A percentile compares a stretch with the other conserved stretches of the same genome.
Evolutionary conservation across 1,284 basidiomycete species (phyloP).

Genomic region (Leccinum discolor): DNA sequence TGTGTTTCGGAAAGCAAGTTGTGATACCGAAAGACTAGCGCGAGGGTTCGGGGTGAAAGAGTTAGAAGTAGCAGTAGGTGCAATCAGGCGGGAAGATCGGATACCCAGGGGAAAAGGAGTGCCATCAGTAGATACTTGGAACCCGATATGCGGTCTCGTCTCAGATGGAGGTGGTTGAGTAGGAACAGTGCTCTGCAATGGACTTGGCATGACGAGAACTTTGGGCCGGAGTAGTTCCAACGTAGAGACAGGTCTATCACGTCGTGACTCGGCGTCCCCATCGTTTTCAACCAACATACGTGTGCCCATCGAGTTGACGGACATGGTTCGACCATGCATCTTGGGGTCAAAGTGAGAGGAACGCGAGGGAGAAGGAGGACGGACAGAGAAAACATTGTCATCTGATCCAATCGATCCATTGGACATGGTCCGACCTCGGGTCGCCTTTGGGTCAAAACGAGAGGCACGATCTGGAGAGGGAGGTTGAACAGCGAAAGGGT

Average conservation of each 20-base stretch:
- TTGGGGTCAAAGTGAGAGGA: constrained; percentile 78
- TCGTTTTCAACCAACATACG: constrained; percentile 63
- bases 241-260: constrained; percentile 62
- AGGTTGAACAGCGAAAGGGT: constrained; percentile 29
- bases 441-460: constrained; percentile 41
- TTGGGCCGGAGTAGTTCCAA: constrained; percentile 79
- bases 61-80: constrained; percentile 54
- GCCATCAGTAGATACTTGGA: constrained; percentile 63
- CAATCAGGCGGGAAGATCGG: constrained; percentile 48
- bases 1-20: constrained; percentile 79
- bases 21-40: constrained; percentile 69
- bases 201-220: constrained; percentile 84
- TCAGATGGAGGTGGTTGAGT: constrained; percentile 31
- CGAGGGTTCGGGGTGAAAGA: constrained; percentile 79
- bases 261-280: constrained; percentile 41
- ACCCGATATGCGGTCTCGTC: constrained; percentile 50
- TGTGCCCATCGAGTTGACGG: constrained; percentile 67
- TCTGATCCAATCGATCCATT: constrained; percentile 43
- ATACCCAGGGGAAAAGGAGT: constrained; percentile 71
- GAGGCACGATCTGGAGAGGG: constrained; percentile 37
- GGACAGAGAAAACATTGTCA: constrained; percentile 62
- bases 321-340: constrained; percentile 60
- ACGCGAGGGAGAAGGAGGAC: constrained; percentile 56
- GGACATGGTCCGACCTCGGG: constrained; percentile 38
- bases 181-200: constrained; percentile 58